Percentiles rank a stretch among this genome's conserved stretches.
phyloP scores from a whole-genome alignment of 495 filamentous ascomycete genomes.

The Neurospora sp. region DNA sequence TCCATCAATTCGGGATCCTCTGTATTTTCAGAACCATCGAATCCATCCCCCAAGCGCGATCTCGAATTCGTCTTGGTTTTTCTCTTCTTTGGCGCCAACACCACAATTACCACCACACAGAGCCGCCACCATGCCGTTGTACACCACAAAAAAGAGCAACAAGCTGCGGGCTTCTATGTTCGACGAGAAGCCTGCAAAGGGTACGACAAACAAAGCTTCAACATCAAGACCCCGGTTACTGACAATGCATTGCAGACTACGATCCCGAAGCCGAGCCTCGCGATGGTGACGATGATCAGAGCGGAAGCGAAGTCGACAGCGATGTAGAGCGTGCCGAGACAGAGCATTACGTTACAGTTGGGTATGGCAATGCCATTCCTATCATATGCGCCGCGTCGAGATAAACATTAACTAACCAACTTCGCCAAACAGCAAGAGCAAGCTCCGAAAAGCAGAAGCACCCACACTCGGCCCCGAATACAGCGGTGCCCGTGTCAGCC shows the following conservation, averaged over 20 bases:
- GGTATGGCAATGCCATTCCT: constrained; percentile 34
- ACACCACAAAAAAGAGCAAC: constrained; percentile 19
- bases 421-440: constrained; percentile 72
- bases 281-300: constrained; percentile 31
- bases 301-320: constrained; percentile 43
- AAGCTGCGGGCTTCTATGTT: constrained; percentile 30
- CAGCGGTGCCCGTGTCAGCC: constrained; percentile 64
- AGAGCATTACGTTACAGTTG: constrained; percentile 78
- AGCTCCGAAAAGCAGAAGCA: constrained; percentile 62
- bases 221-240: neutral
- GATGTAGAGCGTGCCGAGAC: constrained; percentile 40
- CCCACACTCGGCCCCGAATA: constrained; percentile 69
- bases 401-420: constrained; percentile 3
- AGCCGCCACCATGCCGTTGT: constrained; percentile 19
- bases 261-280: constrained; percentile 72
- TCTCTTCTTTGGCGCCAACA: neutral
- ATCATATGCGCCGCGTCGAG: neutral
- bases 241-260: constrained; percentile 49
- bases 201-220: constrained; percentile 8
- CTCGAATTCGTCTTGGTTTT: neutral
- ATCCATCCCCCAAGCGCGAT: neutral
- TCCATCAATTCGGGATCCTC: constrained; percentile 1
- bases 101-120: neutral
- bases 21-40: constrained; percentile 1
- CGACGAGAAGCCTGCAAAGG: constrained; percentile 30